phyloP scores from a whole-genome alignment of 371 early-diverging fungal species.

The Blakeslea trispora region DNA sequence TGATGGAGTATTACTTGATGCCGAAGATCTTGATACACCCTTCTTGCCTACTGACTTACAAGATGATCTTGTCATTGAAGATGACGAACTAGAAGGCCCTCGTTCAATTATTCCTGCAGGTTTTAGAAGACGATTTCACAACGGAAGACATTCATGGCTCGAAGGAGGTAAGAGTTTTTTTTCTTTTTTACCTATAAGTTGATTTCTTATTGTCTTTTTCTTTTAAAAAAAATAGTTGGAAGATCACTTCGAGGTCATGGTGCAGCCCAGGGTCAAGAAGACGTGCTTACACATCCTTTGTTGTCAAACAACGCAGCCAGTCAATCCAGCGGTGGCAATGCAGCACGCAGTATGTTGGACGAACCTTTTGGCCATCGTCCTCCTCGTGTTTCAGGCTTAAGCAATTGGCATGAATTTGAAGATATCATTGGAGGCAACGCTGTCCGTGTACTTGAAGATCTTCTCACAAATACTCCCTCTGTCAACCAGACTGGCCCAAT shows the following conservation, averaged over 20 bases:
- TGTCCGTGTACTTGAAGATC: slow-evolving; percentile 64
- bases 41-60: slow-evolving; percentile 49
- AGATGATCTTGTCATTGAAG: slow-evolving; percentile 35
- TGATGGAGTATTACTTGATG: slow-evolving; percentile 54
- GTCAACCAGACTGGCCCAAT: slow-evolving; percentile 37
- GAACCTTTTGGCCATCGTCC: slow-evolving; percentile 20
- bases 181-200: background rate
- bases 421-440: slow-evolving; percentile 73
- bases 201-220: too few species aligned
- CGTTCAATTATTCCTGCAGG: slow-evolving; percentile 32
- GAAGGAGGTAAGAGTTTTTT: slow-evolving; percentile 23
- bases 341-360: slow-evolving; percentile 16
- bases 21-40: slow-evolving; percentile 59
- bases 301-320: slow-evolving; percentile 48
- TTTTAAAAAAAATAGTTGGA: too few species aligned
- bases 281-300: slow-evolving; percentile 71
- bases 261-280: slow-evolving; percentile 41
- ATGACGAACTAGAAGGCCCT: slow-evolving; percentile 43
- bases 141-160: slow-evolving; percentile 28
- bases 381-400: slow-evolving; percentile 25
- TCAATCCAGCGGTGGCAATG: slow-evolving; percentile 7
- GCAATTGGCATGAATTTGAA: slow-evolving; percentile 68
- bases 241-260: slow-evolving; percentile 33
- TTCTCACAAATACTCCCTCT: slow-evolving; percentile 57
- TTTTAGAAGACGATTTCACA: slow-evolving; percentile 29